A percentile compares a stretch with the other conserved stretches of the same genome.
phyloP scores from a whole-genome alignment of 2,329 filamentous ascomycete species.

The Metarhizium humberi region DNA sequence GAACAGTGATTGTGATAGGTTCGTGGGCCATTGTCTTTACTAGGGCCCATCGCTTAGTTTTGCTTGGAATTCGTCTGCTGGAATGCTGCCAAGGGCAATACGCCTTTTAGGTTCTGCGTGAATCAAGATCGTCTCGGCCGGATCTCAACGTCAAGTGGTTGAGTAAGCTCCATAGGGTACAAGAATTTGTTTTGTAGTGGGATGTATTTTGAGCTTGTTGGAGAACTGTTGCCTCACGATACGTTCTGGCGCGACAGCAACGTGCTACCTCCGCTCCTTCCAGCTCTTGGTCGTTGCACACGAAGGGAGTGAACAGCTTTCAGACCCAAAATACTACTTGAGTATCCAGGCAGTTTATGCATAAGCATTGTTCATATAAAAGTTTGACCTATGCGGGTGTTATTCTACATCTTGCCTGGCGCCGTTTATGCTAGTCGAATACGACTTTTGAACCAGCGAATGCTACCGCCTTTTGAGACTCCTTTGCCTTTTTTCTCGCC shows the following conservation, averaged over 20 bases:
- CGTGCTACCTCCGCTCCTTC: not conserved
- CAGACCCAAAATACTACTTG: not conserved
- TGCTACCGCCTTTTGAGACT: conserved; percentile 10
- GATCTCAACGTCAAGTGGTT: not conserved
- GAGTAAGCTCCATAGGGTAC: not conserved
- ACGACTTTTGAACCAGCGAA: conserved; percentile 16
- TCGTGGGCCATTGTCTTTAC: not conserved
- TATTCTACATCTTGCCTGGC: not conserved
- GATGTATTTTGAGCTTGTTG: not conserved
- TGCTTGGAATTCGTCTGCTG: not conserved
- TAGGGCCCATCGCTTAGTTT: not conserved
- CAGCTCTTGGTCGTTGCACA: not conserved
- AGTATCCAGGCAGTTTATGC: not conserved
- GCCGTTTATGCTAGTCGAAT: conserved; percentile 11
- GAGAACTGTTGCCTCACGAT: not conserved
- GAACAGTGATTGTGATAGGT: not conserved
- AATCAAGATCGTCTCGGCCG: not conserved
- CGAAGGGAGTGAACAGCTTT: not conserved
- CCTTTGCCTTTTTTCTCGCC: conserved; percentile 15
- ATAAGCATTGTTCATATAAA: not conserved
- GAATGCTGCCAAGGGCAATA: not conserved
- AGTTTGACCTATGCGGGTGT: not conserved
- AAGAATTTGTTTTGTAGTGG: no score
- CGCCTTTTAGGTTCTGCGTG: not conserved
- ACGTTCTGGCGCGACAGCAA: not conserved